Evolutionary conservation across 176 grass and related monocot species (phyloP), one percentile per base, ranked within the genome.

Genomic region (Triticum monococcum): DNA sequence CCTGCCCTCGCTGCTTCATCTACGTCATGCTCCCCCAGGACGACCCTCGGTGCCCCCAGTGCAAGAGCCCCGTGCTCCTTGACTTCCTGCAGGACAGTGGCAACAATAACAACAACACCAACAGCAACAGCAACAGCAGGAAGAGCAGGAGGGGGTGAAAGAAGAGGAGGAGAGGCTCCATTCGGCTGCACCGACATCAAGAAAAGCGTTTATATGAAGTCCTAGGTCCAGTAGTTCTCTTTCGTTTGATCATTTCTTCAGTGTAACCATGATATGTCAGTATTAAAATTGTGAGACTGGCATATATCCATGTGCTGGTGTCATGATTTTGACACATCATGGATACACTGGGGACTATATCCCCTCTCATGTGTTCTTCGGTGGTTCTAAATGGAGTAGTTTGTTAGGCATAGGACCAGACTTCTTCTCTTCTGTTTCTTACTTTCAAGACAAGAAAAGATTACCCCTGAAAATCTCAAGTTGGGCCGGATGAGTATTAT

Each of bases 11-110:
- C 9, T 97, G 95, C 87, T 88, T 97, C 91, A 97, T 97, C 90
- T 97, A 97, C 4, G 95, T 97, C 84, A 97, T 97, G 95, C 95
- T 97, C 83, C 90, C 91, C 3, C 91, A 93, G 87, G 95, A 92
- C 2, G 95, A 97, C 36, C 92, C 92, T 17, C 85, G 81, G 79
- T 97, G 95, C 79, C 95, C 95, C 32, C 90, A 91, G 91, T 97
- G 95, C 85, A 97, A 95, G 87, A 94, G 87, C 75, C 92, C 92
- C 8, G 92, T 97, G 56, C 89, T 97, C 68, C 95, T 97, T 5
- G 92, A 97, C 89, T 97, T 97, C 69, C 91, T 95, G 43, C 88
- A 86, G 79, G 79, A 81, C 9, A 88, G 76, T 1, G 33, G 16
- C 37, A 79, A 64, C 31, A 80, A 70, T 48, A 86, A 12, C 23